Percentiles rank a stretch among this genome's conserved stretches.
phyloP scores from a whole-genome alignment of 2,329 filamentous ascomycete genomes.

The Ceratocystis ficicola region DNA sequence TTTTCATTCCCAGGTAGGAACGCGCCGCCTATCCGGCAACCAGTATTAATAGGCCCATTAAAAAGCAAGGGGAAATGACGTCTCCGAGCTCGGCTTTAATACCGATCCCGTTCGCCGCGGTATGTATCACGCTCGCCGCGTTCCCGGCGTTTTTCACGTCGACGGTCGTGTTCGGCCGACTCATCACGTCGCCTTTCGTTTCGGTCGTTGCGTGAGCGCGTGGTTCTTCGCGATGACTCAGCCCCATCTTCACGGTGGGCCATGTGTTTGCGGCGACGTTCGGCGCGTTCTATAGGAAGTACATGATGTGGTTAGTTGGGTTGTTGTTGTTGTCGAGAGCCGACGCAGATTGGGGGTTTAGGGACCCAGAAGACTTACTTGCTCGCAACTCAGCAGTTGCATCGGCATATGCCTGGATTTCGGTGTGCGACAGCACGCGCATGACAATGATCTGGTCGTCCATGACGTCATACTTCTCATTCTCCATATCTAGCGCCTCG shows the following conservation, averaged over 20 bases:
- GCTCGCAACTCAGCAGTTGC: conserved; percentile 66
- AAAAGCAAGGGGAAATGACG: not conserved
- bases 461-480: conserved; percentile 85
- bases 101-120: not conserved
- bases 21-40: not conserved
- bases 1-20: not conserved
- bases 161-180: conserved; percentile 16
- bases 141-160: conserved; percentile 22
- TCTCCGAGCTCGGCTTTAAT: not conserved
- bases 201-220: conserved; percentile 23
- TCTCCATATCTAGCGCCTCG: conserved; percentile 70
- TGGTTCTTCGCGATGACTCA: conserved; percentile 4
- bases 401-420: conserved; percentile 76
- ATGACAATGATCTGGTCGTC: conserved; percentile 89
- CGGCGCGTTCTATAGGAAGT: not conserved
- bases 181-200: conserved; percentile 16
- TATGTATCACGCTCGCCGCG: conserved; percentile 14
- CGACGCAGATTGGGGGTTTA: not conserved
- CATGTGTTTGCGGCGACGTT: not conserved
- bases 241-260: not conserved
- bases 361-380: conserved; percentile 40
- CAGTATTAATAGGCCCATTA: not conserved
- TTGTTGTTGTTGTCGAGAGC: too few relatives aligned
- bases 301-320: too few relatives aligned
- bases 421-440: conserved; percentile 72